Conservation (phyloP, 208 protist species). For the Leishmania major region DNA sequence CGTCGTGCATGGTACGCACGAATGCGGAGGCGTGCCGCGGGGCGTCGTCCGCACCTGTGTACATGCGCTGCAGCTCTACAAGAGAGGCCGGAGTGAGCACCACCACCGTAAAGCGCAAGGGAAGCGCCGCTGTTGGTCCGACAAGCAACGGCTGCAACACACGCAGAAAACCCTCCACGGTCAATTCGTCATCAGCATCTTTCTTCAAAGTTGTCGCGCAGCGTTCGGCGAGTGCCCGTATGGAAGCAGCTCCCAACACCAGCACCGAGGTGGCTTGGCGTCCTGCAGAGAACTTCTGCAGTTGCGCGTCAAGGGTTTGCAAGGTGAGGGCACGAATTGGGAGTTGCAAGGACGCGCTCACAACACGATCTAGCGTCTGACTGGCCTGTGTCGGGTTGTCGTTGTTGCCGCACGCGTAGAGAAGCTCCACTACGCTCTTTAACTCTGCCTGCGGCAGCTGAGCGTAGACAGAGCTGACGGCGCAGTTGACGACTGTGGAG, state of each 20-base stretch:
- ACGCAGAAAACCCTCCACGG: conserved; percentile 3
- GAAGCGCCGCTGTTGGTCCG: not conserved
- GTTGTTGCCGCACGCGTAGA: conserved; percentile 34
- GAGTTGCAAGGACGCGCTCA: conserved; percentile 7
- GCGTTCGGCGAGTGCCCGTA: conserved; percentile 17
- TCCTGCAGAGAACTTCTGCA: conserved; percentile 3
- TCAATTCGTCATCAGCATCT: not conserved
- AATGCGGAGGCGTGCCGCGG: not conserved
- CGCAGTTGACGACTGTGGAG: conserved; percentile 4
- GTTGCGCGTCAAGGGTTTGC: conserved; percentile 1
- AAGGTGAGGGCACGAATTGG: conserved; percentile 20
- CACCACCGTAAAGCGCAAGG: not conserved
- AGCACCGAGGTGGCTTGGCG: conserved; percentile 14
- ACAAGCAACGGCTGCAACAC: conserved; percentile 12
- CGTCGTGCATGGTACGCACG: conserved; percentile 1
- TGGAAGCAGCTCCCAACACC: conserved; percentile 15
- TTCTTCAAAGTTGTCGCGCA: not conserved
- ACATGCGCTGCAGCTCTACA: conserved; percentile 25
- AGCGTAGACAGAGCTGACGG: not conserved
- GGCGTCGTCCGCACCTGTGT: not conserved
- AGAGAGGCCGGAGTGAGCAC: conserved; percentile 21
- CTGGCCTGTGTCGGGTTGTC: conserved; percentile 17
- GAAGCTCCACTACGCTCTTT: conserved; percentile 4
- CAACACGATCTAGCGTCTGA: conserved; percentile 23
- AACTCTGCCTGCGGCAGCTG: conserved; percentile 9